A percentile compares a stretch with the other conserved stretches of the same genome.
Conservation (phyloP, 176 grass and related monocot species). For the Poa annua region DNA sequence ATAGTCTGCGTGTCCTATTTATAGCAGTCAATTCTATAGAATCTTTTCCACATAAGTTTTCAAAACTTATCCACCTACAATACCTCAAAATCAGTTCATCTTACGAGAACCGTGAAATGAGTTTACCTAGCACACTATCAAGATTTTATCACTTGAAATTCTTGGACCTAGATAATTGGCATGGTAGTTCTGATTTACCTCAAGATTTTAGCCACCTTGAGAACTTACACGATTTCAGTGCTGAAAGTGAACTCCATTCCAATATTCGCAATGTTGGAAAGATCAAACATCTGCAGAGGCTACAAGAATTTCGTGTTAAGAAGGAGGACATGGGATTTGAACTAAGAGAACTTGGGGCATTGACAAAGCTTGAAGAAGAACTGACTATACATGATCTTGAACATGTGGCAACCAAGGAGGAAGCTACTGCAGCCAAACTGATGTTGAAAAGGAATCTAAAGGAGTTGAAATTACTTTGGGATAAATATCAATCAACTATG, state of each 20-base stretch:
- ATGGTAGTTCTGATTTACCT: background rate
- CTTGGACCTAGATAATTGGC: background rate
- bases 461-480: background rate
- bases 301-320: background rate
- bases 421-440: background rate
- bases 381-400: background rate
- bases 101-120: background rate
- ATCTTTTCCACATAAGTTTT: background rate
- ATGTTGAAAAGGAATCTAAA: background rate
- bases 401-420: background rate
- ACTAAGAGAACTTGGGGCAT: background rate
- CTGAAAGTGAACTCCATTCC: background rate
- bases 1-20: background rate
- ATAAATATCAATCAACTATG: background rate
- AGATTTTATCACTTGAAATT: background rate
- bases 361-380: background rate
- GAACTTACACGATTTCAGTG: background rate
- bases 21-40: background rate
- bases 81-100: background rate
- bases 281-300: background rate
- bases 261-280: conserved; percentile 6
- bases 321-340: background rate
- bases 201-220: background rate
- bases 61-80: background rate
- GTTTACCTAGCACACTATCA: background rate